Evolutionary conservation across 768 basidiomycete genomes (phyloP), one percentile per base, ranked within the genome.

Genomic region (Hygrocybe coccinea): DNA sequence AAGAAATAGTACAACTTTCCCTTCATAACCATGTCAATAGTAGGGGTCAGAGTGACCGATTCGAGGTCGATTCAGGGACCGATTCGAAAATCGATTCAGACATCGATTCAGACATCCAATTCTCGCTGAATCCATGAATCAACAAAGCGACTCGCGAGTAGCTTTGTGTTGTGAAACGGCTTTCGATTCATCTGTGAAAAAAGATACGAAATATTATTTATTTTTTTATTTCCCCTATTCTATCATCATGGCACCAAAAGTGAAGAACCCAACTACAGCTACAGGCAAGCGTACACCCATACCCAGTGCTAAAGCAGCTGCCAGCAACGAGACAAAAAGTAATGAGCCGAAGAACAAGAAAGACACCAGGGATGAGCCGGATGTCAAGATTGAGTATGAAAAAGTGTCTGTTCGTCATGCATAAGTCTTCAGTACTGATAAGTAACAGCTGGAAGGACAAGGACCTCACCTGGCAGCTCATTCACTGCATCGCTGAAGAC

Each of bases 401-500:
- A 17, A 17, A 41, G 12, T 17, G 10, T 29, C 15, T 34, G 24
- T 45, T 33, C 19, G n/a, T 21, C n/a, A n/a, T 19, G n/a, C n/a
- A 17, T 3, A 19, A 15, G 22, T 12, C 11, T 46, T 19, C 14
- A n/a, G 2, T 6, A 25, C 14, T 8, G 24, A 19, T 17, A 21
- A 19, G 10, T 5, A 22, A 15, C 39, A 55, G 54, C 47, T 55
- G 54, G 54, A 35, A 48, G 36, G 54, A 54, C 19, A 25, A 44
- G 10, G 34, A 54, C n/a, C 56, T 56, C n/a, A 56, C 12, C 19
- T 56, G 56, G 56, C 3, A 21, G 1, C 41, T 56, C 10, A 22
- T 56, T n/a, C n/a, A 29, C 3, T 35, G 52, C 3, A 50, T 56
- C 21, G 52, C 50, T 5, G 56, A 56, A 25, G 50, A 56, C 41